Conservation (phyloP, 352 stramenopile species). For the Globisporangium barbulae region DNA sequence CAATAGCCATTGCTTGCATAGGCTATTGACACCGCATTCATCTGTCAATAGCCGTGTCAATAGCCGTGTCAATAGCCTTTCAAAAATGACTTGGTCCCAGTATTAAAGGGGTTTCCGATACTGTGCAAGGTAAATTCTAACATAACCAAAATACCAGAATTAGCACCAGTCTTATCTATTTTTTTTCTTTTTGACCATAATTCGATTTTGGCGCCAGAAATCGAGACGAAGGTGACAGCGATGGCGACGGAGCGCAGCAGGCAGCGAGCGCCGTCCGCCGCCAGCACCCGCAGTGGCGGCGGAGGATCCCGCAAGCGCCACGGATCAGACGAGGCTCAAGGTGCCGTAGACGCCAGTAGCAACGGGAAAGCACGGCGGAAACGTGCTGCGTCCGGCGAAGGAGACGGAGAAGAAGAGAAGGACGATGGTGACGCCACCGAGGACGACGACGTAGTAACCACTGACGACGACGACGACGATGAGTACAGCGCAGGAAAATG, state of each 20-base stretch:
- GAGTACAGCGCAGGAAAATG: background rate
- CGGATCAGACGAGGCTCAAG: background rate
- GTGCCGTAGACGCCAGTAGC: background rate
- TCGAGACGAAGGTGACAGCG: background rate
- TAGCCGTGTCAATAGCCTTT: too few species aligned
- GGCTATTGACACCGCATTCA: too few species aligned
- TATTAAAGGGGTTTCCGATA: too few species aligned
- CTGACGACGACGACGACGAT: constrained; percentile 15
- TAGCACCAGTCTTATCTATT: too few species aligned
- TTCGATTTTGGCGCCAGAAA: background rate
- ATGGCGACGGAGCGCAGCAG: constrained; percentile 10
- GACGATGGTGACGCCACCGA: constrained; percentile 28
- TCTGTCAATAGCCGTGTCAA: too few species aligned
- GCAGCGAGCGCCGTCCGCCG: background rate
- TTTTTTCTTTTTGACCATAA: too few species aligned
- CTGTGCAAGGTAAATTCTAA: too few species aligned
- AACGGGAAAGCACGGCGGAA: constrained; percentile 7
- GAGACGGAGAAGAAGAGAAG: constrained; percentile 22
- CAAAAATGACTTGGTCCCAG: too few species aligned
- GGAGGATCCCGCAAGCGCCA: background rate
- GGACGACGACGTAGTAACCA: constrained; percentile 13
- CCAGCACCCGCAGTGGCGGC: background rate
- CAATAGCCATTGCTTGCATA: too few species aligned
- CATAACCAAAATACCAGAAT: too few species aligned
- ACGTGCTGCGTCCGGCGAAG: background rate